phyloP scores from a whole-genome alignment of 257 asterid species.

The Penstemon barbatus region DNA sequence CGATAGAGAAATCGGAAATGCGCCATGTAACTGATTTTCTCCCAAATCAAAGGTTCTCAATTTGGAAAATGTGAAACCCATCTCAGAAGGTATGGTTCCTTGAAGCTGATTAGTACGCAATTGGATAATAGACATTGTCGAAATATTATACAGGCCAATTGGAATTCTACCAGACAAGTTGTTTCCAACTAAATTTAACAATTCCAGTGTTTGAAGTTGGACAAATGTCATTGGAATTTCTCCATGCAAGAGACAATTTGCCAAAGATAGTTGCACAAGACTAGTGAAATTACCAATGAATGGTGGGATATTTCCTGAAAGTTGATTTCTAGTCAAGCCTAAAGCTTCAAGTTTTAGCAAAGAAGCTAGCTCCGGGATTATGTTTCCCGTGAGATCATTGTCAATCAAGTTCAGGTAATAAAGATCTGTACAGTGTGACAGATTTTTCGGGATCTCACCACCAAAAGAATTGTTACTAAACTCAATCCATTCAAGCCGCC shows the following conservation, averaged over 20 bases:
- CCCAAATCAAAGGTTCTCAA: conserved; percentile 18
- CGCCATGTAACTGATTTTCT: conserved; percentile 28
- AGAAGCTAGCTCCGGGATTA: conserved; percentile 30
- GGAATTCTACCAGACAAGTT: conserved; percentile 33
- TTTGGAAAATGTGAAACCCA: conserved; percentile 30
- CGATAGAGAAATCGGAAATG: conserved; percentile 30
- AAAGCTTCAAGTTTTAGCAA: conserved; percentile 26
- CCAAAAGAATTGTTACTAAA: conserved; percentile 35
- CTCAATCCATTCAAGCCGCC: conserved; percentile 16
- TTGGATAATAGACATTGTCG: conserved; percentile 20
- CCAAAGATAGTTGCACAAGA: conserved; percentile 15
- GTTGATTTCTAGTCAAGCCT: conserved; percentile 21
- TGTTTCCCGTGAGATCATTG: conserved; percentile 31
- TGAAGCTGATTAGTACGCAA: conserved; percentile 18
- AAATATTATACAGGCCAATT: conserved; percentile 30
- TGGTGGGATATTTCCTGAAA: conserved; percentile 38
- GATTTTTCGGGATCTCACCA: conserved; percentile 38
- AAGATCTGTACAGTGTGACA: conserved; percentile 29
- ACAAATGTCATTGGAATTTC: conserved; percentile 35
- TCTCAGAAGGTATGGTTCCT: conserved; percentile 32
- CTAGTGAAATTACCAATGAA: conserved; percentile 37
- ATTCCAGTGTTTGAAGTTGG: conserved; percentile 17
- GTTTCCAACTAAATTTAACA: conserved; percentile 23
- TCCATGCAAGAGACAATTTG: conserved; percentile 29
- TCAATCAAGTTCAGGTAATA: conserved; percentile 17